Evolutionary conservation across 2,329 filamentous ascomycete genomes (phyloP), one percentile per base, ranked within the genome.

Genomic region (Apiospora sp.): DNA sequence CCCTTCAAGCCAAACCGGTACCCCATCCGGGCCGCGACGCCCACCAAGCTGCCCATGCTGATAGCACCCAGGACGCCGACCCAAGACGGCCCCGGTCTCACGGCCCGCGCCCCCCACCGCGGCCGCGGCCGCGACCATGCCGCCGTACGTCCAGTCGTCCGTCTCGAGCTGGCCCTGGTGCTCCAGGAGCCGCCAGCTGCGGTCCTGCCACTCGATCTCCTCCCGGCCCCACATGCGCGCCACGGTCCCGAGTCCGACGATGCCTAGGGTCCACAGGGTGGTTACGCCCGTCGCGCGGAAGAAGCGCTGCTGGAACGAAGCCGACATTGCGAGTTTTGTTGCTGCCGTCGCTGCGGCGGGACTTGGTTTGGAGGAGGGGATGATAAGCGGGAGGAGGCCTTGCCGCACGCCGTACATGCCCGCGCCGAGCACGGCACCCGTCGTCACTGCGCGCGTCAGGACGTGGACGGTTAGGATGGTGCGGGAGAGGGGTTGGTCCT

Each of bases 141-240:
- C 87, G 0, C 79, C 82, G 24, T 86, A 83, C 27, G 85, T 87
- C 84, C 86, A 90, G 76, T 89, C 88, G 77, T 92, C 90, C 68
- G 84, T 85, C 75, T 88, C 84, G 0, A 88, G 77, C 82, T 93
- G 90, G 0, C 88, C 86, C 54, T 81, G 79, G 74, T 88, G 92
- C 80, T 88, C 88, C 61, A 91, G 76, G 69, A 93, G 77, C 43
- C 91, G 83, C 90, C 90, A 92, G 72, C 86, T 86, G 24, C 91
- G 84, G 78, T 92, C 90, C 77, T 87, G 81, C 90, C 90, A 92
- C 80, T 92, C 90, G 44, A 92, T 88, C 54, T 87, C 83, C 75
- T 89, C 86, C 22, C 84, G 83, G 0, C 87, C 89, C 71, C 81
- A 81, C 90, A 92, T 92, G 2, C 86, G 82, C 0, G 78, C 83